phyloP scores from a whole-genome alignment of 83 land plant genomes.

The Diphasiastrum complanatum region DNA sequence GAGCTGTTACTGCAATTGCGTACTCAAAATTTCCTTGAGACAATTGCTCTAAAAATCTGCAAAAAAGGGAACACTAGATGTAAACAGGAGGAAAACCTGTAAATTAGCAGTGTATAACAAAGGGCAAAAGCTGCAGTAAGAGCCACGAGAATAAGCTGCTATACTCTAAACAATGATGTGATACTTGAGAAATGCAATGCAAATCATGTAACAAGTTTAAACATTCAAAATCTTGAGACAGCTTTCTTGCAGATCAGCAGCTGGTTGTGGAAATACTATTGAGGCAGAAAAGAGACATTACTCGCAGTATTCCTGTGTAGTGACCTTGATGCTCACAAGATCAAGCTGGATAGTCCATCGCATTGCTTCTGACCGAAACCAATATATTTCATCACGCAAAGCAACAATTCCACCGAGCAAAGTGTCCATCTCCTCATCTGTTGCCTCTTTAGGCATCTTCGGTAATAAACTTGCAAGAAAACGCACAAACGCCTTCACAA shows the following conservation, averaged over 20 bases:
- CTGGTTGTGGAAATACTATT: too few species aligned
- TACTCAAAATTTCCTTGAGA: slow-evolving; percentile 43
- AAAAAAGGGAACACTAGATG: background rate
- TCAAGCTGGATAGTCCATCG: slow-evolving; percentile 45
- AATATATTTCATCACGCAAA: slow-evolving; percentile 59
- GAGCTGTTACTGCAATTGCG: slow-evolving; percentile 52
- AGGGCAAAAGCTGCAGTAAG: too few species aligned
- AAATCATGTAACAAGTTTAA: too few species aligned
- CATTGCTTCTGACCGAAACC: slow-evolving; percentile 68
- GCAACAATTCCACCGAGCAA: slow-evolving; percentile 56
- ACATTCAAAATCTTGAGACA: too few species aligned
- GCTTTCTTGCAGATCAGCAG: too few species aligned
- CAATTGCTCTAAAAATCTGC: slow-evolving; percentile 63
- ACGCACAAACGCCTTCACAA: slow-evolving; percentile 64
- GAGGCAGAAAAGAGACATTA: too few species aligned
- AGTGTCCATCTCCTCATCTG: slow-evolving; percentile 41
- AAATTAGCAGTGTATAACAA: too few species aligned
- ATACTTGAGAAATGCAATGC: too few species aligned
- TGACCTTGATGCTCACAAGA: slow-evolving; percentile 26
- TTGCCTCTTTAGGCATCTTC: slow-evolving; percentile 49
- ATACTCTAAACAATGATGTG: too few species aligned
- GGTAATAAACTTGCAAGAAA: slow-evolving; percentile 66
- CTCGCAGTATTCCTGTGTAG: slow-evolving; percentile 64
- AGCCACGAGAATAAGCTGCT: too few species aligned
- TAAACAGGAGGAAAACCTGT: slow-evolving; percentile 3